phyloP scores from a whole-genome alignment of 2,329 filamentous ascomycete genomes.

The Cladosporium colombiae region DNA sequence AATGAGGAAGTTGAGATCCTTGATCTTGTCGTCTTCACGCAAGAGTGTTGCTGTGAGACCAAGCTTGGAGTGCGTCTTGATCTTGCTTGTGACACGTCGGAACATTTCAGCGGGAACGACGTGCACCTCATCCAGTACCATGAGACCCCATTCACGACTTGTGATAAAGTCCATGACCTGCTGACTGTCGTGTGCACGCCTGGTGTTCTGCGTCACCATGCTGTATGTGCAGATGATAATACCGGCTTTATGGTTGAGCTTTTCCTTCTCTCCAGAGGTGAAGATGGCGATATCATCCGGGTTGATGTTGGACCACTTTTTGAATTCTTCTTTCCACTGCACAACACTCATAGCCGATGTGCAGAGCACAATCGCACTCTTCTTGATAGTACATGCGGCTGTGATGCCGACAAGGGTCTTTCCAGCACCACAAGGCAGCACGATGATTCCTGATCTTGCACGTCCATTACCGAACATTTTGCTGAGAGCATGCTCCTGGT shows the following conservation, averaged over 20 bases:
- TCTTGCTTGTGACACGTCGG: constrained; percentile 85
- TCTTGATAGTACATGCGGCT: constrained; percentile 95
- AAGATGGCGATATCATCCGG: constrained; percentile 93
- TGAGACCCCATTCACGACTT: constrained; percentile 89
- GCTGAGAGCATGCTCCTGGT: constrained; percentile 95
- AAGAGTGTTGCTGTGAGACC: constrained; percentile 91
- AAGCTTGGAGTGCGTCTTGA: constrained; percentile 93
- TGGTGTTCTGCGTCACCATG: constrained; percentile 93
- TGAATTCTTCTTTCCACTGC: constrained; percentile 93
- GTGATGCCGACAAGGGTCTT: constrained; percentile 99
- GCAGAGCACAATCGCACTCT: constrained; percentile 90
- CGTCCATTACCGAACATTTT: constrained; percentile 99
- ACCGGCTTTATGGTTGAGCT: constrained; percentile 84
- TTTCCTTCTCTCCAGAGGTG: constrained; percentile 86
- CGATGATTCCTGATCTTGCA: constrained; percentile 96
- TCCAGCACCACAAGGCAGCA: constrained; percentile 91
- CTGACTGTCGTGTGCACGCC: constrained; percentile 85
- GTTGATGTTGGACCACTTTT: constrained; percentile 99
- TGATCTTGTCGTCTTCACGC: constrained; percentile 97
- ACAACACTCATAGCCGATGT: constrained; percentile 98
- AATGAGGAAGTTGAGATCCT: constrained; percentile 94
- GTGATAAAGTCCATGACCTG: constrained; percentile 97
- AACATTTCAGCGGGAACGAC: constrained; percentile 97
- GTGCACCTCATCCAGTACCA: constrained; percentile 97
- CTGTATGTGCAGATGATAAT: constrained; percentile 98